A percentile compares a stretch with the other conserved stretches of the same genome.
These are phyloP conservation scores for Candida sanyaensis DNA, from an alignment of 1,139 yeast genomes.

Conservation along the genomic window DNA sequence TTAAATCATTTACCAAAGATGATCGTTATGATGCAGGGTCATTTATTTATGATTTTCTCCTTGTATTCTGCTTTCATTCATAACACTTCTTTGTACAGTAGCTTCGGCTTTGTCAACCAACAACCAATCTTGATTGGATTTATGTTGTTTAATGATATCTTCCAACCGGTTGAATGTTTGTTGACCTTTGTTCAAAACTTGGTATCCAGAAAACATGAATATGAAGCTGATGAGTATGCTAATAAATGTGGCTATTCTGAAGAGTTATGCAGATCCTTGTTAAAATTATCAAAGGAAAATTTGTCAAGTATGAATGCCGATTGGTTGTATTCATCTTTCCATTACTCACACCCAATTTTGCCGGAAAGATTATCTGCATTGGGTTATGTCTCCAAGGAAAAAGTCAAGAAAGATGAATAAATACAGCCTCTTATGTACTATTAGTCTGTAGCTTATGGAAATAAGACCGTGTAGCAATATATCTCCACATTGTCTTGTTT, in stretches of 20 bases:
- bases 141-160: slow-evolving; percentile 68
- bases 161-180: slow-evolving; percentile 73
- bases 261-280: slow-evolving; percentile 70
- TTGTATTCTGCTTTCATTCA: slow-evolving; percentile 77
- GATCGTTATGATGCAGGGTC: slow-evolving; percentile 63
- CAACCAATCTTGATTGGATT: slow-evolving; percentile 83
- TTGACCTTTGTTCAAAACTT: slow-evolving; percentile 68
- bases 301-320: slow-evolving; percentile 85
- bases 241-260: slow-evolving; percentile 68
- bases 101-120: slow-evolving; percentile 70
- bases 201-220: slow-evolving; percentile 82
- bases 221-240: slow-evolving; percentile 90
- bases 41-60: slow-evolving; percentile 64
- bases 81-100: slow-evolving; percentile 71
- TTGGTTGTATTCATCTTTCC: slow-evolving; percentile 85
- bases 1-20: slow-evolving; percentile 78
- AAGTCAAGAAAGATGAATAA: slow-evolving; percentile 49
- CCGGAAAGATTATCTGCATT: slow-evolving; percentile 84
- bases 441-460: background rate
- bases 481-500: background rate
- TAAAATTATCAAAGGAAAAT: slow-evolving; percentile 76
- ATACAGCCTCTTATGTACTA: background rate
- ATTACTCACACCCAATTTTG: slow-evolving; percentile 86
- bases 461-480: too few relatives aligned
- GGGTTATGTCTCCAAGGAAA: slow-evolving; percentile 49